These are phyloP conservation scores for Talaromyces atroroseus DNA, from an alignment of 2,329 filamentous ascomycete genomes.

Conservation along the genomic window DNA sequence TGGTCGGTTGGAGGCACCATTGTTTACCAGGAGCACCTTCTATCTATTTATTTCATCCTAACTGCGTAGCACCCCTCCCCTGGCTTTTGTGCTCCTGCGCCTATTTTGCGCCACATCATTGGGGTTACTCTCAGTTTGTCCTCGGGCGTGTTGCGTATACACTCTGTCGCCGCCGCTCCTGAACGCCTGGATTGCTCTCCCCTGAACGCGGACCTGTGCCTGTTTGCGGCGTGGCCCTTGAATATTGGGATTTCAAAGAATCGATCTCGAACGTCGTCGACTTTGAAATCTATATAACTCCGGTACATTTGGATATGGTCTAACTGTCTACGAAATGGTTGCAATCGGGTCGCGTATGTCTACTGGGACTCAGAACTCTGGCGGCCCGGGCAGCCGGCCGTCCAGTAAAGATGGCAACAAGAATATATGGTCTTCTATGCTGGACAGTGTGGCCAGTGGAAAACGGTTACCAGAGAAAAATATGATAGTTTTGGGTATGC, in stretches of 20 bases:
- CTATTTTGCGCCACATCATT: not conserved
- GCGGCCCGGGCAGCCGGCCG: constrained; percentile 34
- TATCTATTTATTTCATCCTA: not conserved
- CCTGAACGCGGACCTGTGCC: constrained; percentile 23
- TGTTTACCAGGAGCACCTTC: constrained; percentile 8
- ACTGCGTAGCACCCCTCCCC: not conserved
- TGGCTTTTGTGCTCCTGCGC: too few species aligned
- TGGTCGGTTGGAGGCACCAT: constrained; percentile 5
- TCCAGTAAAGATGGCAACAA: constrained; percentile 60
- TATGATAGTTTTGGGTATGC: constrained; percentile 72
- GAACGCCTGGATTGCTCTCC: constrained; percentile 21
- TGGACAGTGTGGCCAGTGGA: constrained; percentile 82
- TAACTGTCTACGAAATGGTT: constrained; percentile 29
- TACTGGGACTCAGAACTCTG: constrained; percentile 32
- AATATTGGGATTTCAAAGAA: not conserved
- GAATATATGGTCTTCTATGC: constrained; percentile 91
- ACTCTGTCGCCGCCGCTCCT: not conserved
- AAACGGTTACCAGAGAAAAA: constrained; percentile 91
- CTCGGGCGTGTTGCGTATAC: not conserved
- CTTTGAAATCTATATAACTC: constrained; percentile 5
- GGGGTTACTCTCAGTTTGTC: not conserved
- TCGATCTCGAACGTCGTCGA: constrained; percentile 2
- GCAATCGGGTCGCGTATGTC: constrained; percentile 35
- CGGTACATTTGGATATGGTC: constrained; percentile 28
- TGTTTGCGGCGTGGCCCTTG: constrained; percentile 8